These are phyloP conservation scores for Blepharisma japonicum DNA, from an alignment of 73 alveolate genomes.

Conservation along the genomic window DNA sequence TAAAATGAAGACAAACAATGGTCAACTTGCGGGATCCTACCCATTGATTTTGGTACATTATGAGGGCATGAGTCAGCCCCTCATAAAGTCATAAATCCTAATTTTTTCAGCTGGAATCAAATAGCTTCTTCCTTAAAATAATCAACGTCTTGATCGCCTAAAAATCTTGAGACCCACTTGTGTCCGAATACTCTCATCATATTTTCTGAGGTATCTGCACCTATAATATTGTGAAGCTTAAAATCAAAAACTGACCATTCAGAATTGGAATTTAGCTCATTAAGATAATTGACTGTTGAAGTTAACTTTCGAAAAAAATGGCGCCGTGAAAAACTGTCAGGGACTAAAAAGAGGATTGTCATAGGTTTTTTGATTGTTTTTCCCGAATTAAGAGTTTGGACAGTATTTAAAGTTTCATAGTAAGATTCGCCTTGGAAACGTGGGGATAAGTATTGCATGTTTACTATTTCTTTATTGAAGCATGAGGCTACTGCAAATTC, in stretches of 20 bases:
- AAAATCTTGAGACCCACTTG: not conserved
- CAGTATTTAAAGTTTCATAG: no score
- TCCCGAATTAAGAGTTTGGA: not conserved
- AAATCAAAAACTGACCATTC: not conserved
- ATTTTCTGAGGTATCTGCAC: not conserved
- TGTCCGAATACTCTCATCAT: constrained; percentile 18
- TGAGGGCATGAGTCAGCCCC: not conserved
- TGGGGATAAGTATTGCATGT: no score
- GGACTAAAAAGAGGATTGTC: not conserved
- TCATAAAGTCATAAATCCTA: constrained; percentile 1
- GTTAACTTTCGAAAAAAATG: not conserved
- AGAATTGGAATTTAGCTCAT: not conserved
- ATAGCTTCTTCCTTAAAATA: not conserved
- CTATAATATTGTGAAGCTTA: not conserved
- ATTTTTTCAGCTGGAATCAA: not conserved
- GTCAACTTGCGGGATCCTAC: not conserved
- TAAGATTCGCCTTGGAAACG: no score
- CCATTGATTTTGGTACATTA: not conserved
- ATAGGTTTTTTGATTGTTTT: not conserved
- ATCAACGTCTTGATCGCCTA: not conserved
- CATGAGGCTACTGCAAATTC: no score
- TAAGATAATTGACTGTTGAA: not conserved
- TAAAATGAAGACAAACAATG: constrained; percentile 1
- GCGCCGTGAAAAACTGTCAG: constrained; percentile 3
- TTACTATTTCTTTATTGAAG: no score